Base-by-base conservation (phyloP, 2,329 filamentous ascomycete species). In the Saccharata proteae region DNA sequence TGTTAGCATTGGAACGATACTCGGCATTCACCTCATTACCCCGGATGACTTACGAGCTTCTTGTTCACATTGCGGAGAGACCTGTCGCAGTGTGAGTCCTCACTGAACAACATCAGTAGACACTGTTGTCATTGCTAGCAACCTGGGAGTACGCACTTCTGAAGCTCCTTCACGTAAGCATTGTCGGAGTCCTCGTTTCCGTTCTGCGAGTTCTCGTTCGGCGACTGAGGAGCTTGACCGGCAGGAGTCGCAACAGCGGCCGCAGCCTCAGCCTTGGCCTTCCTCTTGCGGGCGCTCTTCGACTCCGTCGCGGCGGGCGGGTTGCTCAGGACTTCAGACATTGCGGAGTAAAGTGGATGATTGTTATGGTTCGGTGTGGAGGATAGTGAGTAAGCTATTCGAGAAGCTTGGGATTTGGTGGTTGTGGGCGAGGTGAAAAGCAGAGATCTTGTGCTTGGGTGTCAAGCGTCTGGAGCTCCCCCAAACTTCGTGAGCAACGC, bases 21-120 rank as follows among this genome's bases (percentile, higher is more conserved):
- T 22, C 23, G 11, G 22, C n/a, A 13, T 23, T 6, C 8, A 6
- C 26, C 5, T 16, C 9, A 17, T 7, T 21, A n/a, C 13, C 9
- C 36, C 32, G 31, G 5, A 17, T 12, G 16, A 65, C 80, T 63
- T 61, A 93, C 83, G 48, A 96, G 77, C 64, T 94, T 94, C 72
- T 94, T 96, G 66, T 77, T 80, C 49, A 90, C 64, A 58, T 90
- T 93, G 51, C 88, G 85, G 47, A 94, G 81, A 58, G 74, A 84
- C 69, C 85, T 93, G 38, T 24, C 15, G 17, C 7, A n/a, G n/a
- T n/a, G n/a, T n/a, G n/a, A n/a, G n/a, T n/a, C n/a, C n/a, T n/a
- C n/a, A n/a, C n/a, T n/a, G 6, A 21, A 21, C 7, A 11, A 9
- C n/a, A 10, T 35, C 8, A 35, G 19, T 15, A 14, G 5, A 31